Evolutionary conservation across 192 early-diverging fungal species (phyloP), one percentile per base, ranked within the genome.

Genomic region (Rhizoclosmatium sp.): DNA sequence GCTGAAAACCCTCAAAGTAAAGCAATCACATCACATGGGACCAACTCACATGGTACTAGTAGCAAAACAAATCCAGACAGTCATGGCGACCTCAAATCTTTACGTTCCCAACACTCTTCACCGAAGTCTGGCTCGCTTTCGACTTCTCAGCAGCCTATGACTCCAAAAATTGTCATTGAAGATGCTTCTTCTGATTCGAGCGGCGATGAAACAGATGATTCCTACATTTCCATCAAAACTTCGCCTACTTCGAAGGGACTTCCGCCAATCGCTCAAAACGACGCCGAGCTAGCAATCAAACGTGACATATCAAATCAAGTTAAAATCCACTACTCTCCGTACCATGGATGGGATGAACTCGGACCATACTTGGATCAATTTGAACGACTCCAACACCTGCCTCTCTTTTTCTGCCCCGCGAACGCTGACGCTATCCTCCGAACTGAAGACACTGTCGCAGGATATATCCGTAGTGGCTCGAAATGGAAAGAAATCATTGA

Each of bases 331-430:
- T 69, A 69, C 41, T 69, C 40, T 39, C 47, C 47, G 16, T 45
- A 69, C 45, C 62, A 75, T 14, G 56, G 56, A 9, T 85, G 84
- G 85, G 82, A 87, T 80, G 85, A 85, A 51, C 74, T 87, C 9
- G 75, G 71, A 9, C 83, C 84, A n/a, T 85, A 85, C 66, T 76
- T 87, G 48, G 48, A 66, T 41, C 59, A 75, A 47, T 87, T 87
- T 68, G 86, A 87, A 61, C 59, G 56, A 23, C 59, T 85, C 14
- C 69, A 77, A 59, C 82, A 87, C 40, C 51, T 87, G 31, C 86
- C 86, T 16, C 70, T 87, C 23, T 85, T 85, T 61, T 87, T 87
- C 68, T 83, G 82, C 69, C 85, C 84, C 40, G 86, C 86, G 45
- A 87, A 87, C 51, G 82, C 82, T 39, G 86, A 87, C 49, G 78